Conservation (phyloP, 1,284 basidiomycete species). For the Cryptococcus deneoformans region DNA sequence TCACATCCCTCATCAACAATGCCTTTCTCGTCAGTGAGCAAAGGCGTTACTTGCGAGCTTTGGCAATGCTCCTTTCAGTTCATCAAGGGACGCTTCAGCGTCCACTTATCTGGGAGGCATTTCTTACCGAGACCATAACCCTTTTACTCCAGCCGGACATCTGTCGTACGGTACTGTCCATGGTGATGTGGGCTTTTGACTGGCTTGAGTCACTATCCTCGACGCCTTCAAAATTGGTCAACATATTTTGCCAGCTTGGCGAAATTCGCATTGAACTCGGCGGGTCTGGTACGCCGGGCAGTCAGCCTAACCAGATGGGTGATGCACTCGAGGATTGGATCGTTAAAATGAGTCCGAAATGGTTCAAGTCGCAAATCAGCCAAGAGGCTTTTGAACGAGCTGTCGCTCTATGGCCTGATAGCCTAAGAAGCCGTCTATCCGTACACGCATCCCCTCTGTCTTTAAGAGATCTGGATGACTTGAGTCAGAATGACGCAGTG, state of each 20-base stretch:
- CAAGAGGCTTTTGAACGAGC: slow-evolving; percentile 23
- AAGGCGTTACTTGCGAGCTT: slow-evolving; percentile 66
- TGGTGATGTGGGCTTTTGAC: slow-evolving; percentile 72
- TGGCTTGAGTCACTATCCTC: slow-evolving; percentile 19
- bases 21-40: slow-evolving; percentile 85
- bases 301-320: slow-evolving; percentile 1
- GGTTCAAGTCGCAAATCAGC: slow-evolving; percentile 14
- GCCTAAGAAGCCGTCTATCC: slow-evolving; percentile 3
- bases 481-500: slow-evolving; percentile 3
- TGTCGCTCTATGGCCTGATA: slow-evolving; percentile 29
- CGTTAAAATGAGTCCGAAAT: slow-evolving; percentile 5
- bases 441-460: neutral
- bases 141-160: slow-evolving; percentile 70
- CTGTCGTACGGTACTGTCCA: slow-evolving; percentile 63
- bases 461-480: slow-evolving; percentile 4
- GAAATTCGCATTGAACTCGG: neutral
- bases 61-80: slow-evolving; percentile 50
- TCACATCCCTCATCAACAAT: slow-evolving; percentile 65
- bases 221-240: slow-evolving; percentile 11
- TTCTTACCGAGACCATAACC: slow-evolving; percentile 65
- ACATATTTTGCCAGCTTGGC: slow-evolving; percentile 33
- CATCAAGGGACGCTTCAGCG: slow-evolving; percentile 59
- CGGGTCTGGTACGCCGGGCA: neutral
- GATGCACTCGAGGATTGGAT: slow-evolving; percentile 20
- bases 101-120: slow-evolving; percentile 59